Conservation (phyloP, 768 basidiomycete species). For the Lentinula edodes region DNA sequence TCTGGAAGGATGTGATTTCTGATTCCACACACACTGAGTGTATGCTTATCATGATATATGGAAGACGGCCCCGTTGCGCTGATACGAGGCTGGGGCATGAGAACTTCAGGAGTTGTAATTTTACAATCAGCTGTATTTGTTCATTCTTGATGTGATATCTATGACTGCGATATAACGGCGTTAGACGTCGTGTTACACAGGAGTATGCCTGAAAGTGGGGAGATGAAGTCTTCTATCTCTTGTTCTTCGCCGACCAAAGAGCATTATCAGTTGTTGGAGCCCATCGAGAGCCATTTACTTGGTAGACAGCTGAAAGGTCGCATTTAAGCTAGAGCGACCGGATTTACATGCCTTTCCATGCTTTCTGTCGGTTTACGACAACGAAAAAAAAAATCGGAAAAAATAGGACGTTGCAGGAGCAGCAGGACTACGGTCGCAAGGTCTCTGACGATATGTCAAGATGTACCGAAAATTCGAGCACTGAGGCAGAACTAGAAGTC, state of each 20-base stretch:
- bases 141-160: not conserved
- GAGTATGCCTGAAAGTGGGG: not conserved
- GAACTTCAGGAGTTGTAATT: not conserved
- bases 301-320: not conserved
- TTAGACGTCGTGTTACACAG: not conserved
- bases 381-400: no score
- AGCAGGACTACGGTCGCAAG: no score
- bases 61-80: no score
- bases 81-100: no score
- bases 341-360: no score
- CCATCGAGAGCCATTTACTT: not conserved
- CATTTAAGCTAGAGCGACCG: not conserved
- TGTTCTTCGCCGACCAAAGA: not conserved
- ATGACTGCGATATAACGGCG: not conserved
- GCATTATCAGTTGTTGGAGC: not conserved
- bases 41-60: not conserved
- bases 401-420: no score
- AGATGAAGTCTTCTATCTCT: not conserved
- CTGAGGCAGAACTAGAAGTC: no score
- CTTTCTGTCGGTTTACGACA: no score
- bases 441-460: no score
- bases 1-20: not conserved
- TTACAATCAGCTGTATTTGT: not conserved
- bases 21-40: not conserved
- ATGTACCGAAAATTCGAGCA: no score